phyloP scores from a whole-genome alignment of 2,329 filamentous ascomycete genomes.

The Cytospora paraplurivora region DNA sequence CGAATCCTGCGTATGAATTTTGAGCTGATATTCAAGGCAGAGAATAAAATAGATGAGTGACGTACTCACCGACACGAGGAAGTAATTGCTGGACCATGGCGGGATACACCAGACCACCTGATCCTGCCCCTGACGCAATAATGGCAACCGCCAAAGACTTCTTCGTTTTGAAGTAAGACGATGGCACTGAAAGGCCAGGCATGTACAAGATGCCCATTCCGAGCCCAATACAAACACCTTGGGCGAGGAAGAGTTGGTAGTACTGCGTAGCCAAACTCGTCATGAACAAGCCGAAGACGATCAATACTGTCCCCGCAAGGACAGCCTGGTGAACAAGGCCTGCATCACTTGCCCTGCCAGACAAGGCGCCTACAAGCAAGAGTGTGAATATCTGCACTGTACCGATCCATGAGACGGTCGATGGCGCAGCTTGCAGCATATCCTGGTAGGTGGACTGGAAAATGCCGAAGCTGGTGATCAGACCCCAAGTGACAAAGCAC shows the following conservation, averaged over 20 bases:
- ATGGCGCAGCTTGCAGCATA: slow-evolving; percentile 37
- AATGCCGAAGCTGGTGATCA: slow-evolving; percentile 42
- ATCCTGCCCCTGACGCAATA: slow-evolving; percentile 59
- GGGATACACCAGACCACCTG: slow-evolving; percentile 66
- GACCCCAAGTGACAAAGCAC: slow-evolving; percentile 44
- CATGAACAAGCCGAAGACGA: slow-evolving; percentile 49
- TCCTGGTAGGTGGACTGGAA: slow-evolving; percentile 44
- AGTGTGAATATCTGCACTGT: slow-evolving; percentile 49
- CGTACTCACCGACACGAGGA: not conserved
- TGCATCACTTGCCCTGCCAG: slow-evolving; percentile 46
- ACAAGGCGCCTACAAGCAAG: slow-evolving; percentile 44
- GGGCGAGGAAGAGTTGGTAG: slow-evolving; percentile 53
- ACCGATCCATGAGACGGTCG: slow-evolving; percentile 52
- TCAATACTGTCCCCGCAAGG: slow-evolving; percentile 43
- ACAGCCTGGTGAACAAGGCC: slow-evolving; percentile 43
- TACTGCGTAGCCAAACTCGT: slow-evolving; percentile 47
- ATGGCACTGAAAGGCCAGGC: slow-evolving; percentile 54
- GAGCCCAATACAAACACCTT: slow-evolving; percentile 59
- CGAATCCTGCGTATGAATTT: slow-evolving; percentile 50
- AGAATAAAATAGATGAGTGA: no score
- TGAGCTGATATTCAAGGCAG: no score
- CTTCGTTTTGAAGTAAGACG: slow-evolving; percentile 64
- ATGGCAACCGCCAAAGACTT: slow-evolving; percentile 62
- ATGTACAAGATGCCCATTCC: slow-evolving; percentile 58
- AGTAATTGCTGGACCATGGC: slow-evolving; percentile 54